Conservation (phyloP, 2,329 filamentous ascomycete species). For the Chaetomiaceae sp. region DNA sequence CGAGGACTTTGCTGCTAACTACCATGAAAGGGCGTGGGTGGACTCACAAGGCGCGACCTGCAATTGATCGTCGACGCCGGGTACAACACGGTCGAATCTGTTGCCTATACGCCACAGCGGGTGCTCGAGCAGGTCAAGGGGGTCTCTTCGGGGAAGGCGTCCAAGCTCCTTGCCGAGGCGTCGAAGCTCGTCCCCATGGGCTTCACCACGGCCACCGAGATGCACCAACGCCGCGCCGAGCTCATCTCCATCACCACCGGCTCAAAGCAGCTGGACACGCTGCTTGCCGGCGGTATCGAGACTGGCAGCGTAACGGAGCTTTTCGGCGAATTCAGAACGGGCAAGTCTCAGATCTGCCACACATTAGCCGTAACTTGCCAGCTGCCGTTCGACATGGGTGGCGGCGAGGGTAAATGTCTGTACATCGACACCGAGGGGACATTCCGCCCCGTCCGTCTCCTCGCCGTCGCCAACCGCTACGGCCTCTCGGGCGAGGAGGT, state of each 20-base stretch:
- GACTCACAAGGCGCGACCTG: slow-evolving; percentile 91
- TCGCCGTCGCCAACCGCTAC: slow-evolving; percentile 90
- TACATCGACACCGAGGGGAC: slow-evolving; percentile 99
- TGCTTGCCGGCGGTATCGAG: slow-evolving; percentile 90
- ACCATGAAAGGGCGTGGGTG: slow-evolving; percentile 72
- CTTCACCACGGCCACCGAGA: slow-evolving; percentile 97
- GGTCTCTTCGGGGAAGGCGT: slow-evolving; percentile 94
- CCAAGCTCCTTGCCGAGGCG: slow-evolving; percentile 75
- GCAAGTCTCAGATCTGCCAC: slow-evolving; percentile 98
- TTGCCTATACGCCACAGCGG: slow-evolving; percentile 84
- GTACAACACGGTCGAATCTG: slow-evolving; percentile 90
- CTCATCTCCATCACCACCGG: slow-evolving; percentile 97
- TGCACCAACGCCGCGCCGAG: slow-evolving; percentile 95
- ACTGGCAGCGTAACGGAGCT: slow-evolving; percentile 97
- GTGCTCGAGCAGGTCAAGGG: slow-evolving; percentile 93
- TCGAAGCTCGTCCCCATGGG: slow-evolving; percentile 98
- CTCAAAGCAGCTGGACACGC: slow-evolving; percentile 92
- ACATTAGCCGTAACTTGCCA: slow-evolving; percentile 98
- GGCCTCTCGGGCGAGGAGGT: slow-evolving; percentile 96
- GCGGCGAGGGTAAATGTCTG: slow-evolving; percentile 94
- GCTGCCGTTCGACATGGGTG: slow-evolving; percentile 96
- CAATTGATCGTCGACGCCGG: slow-evolving; percentile 88
- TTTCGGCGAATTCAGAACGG: slow-evolving; percentile 95
- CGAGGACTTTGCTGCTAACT: background rate
- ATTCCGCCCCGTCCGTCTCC: slow-evolving; percentile 83